Base-by-base conservation (phyloP, 163 green algal genomes). In the Trebouxia gelatinosa region DNA sequence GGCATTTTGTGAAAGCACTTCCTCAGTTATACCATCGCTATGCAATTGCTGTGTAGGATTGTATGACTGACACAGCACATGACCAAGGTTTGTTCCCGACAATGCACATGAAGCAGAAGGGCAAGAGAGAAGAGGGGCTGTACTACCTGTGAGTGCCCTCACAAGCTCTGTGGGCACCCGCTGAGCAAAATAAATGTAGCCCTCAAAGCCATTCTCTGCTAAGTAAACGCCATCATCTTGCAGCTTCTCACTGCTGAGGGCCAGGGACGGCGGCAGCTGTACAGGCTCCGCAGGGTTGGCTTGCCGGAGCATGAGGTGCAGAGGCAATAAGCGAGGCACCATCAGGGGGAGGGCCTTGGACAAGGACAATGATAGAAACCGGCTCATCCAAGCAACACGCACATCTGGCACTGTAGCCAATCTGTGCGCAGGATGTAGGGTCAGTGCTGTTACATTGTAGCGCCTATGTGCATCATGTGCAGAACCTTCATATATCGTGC, bases 171-270 rank as follows among this genome's bases (percentile, higher is more conserved):
- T 65, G 11, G 75, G 28, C 19, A 82, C 88, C 1, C 81, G 70
- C 64, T 85, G 87, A 75, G 92, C 93, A 38, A 97, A 70, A 82
- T 90, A 96, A 6, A 98, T 71, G 64, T 87, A 80, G 21, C 88
- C 88, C 26, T 95, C 87, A 11, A 79, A 74, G 48, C 94, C 94
- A 74, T 98, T 97, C 85, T 98, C 94, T 67, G 97, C 79, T 70
- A 98, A 83, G 84, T 92, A 98, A 29, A 98, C 70, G 26, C 94
- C 93, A 2, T 92, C 87, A 0, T 81, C 51, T 40, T 97, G 88
- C 23, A 99, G 83, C 62, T 91, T 86, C 83, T 96, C 93, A 16
- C 40, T 76, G 40, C 68, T 76, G 5, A 76, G 40, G 17, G 80
- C 87, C 35, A 76, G 40, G 16, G 39, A 76, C 5, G 68, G n/a